A percentile compares a stretch with the other conserved stretches of the same genome.
Conservation (phyloP, 257 asterid species). For the Nyctanthes arbortristis region DNA sequence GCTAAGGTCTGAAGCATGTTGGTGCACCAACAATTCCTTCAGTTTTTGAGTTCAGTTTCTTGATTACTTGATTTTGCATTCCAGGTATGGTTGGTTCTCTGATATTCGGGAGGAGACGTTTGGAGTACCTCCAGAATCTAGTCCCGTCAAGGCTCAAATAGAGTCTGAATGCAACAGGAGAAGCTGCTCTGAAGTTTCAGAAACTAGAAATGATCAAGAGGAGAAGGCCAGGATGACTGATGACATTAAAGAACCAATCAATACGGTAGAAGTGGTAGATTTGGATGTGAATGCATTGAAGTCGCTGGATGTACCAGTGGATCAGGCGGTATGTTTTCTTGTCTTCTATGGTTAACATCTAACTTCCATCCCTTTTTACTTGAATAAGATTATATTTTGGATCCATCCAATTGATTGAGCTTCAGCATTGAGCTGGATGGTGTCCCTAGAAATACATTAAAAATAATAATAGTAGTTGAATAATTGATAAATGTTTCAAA, state of each 20-base stretch:
- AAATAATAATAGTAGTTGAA: not conserved
- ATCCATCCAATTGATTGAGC: not conserved
- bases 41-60: not conserved
- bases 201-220: constrained; percentile 27
- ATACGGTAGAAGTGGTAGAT: constrained; percentile 34
- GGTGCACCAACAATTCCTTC: constrained; percentile 12
- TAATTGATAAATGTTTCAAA: not conserved
- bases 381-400: not conserved
- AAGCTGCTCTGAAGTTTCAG: constrained; percentile 29
- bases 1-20: constrained; percentile 56
- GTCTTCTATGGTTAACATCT: not conserved
- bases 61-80: constrained; percentile 22
- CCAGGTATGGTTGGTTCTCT: constrained; percentile 83
- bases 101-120: constrained; percentile 34
- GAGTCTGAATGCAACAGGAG: constrained; percentile 35
- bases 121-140: constrained; percentile 36
- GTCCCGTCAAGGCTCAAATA: constrained; percentile 29
- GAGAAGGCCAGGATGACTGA: constrained; percentile 31
- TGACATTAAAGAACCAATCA: constrained; percentile 26
- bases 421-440: not conserved
- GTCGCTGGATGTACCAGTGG: constrained; percentile 26
- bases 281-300: constrained; percentile 38
- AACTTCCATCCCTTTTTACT: not conserved
- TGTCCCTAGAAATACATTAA: not conserved
- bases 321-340: constrained; percentile 42